Evolutionary conservation across 1,284 basidiomycete species (phyloP).

Genomic region (Irpex sp.): DNA sequence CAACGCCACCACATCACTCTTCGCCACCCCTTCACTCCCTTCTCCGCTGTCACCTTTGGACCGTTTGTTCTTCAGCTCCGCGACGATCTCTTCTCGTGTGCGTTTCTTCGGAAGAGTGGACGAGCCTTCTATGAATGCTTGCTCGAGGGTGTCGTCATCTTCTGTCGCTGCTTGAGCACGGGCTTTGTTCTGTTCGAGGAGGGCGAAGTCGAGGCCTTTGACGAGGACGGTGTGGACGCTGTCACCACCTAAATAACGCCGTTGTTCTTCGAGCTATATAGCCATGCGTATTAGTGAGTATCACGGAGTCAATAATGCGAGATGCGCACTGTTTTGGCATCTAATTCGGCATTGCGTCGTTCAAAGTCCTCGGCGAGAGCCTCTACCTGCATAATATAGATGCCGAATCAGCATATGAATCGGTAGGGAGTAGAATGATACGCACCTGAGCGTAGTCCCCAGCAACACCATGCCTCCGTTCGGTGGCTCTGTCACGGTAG

Average conservation of each 20-base stretch:
- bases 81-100: slow-evolving; percentile 67
- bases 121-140: slow-evolving; percentile 48
- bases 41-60: slow-evolving; percentile 21
- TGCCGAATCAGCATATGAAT: not conserved
- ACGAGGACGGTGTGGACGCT: slow-evolving; percentile 80
- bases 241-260: slow-evolving; percentile 85
- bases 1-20: slow-evolving; percentile 15
- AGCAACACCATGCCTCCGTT: slow-evolving; percentile 53
- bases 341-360: slow-evolving; percentile 48
- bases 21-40: slow-evolving; percentile 51
- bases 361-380: slow-evolving; percentile 29
- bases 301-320: no score
- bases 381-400: slow-evolving; percentile 43
- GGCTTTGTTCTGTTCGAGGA: slow-evolving; percentile 81
- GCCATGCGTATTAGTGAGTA: not conserved
- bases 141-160: slow-evolving; percentile 76
- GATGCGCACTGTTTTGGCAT: slow-evolving; percentile 48
- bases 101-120: slow-evolving; percentile 46
- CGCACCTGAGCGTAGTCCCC: slow-evolving; percentile 67
- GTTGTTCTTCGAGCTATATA: slow-evolving; percentile 67
- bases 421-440: slow-evolving; percentile 4
- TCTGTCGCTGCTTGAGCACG: slow-evolving; percentile 46
- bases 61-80: slow-evolving; percentile 66
- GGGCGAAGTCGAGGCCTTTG: slow-evolving; percentile 85
- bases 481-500: slow-evolving; percentile 68